These are phyloP conservation scores for Phytopythium delawarense DNA, from an alignment of 352 stramenopile species.

Conservation along the genomic window DNA sequence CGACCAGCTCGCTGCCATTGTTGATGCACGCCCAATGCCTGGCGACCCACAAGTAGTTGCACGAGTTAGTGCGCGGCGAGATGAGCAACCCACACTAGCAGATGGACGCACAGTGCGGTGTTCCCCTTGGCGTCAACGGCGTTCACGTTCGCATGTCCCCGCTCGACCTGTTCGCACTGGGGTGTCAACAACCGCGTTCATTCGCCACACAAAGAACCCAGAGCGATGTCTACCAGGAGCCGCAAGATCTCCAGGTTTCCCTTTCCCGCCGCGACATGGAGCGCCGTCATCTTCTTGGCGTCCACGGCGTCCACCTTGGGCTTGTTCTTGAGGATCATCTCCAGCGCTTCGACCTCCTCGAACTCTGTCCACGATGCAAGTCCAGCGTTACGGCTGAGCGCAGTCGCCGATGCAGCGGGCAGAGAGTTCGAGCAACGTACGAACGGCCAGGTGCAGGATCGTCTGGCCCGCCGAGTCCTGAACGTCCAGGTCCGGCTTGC, in stretches of 20 bases:
- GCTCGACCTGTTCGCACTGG: conserved; percentile 29
- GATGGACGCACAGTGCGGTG: conserved; percentile 45
- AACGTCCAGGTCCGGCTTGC: conserved; percentile 57
- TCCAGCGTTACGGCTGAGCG: neutral
- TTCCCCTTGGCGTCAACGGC: conserved; percentile 64
- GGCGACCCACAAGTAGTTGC: neutral
- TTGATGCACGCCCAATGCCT: conserved; percentile 76
- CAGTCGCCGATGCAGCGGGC: too few relatives aligned
- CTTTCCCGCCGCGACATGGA: conserved; percentile 63
- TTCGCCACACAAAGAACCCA: neutral
- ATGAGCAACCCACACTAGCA: neutral
- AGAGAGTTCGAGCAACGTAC: conserved; percentile 21
- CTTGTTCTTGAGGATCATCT: conserved; percentile 56
- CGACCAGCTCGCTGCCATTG: conserved; percentile 36
- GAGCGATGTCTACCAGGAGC: conserved; percentile 29
- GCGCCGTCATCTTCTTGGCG: conserved; percentile 71
- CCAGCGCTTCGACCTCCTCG: conserved; percentile 49
- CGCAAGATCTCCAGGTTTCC: conserved; percentile 55
- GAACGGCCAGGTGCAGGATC: conserved; percentile 54
- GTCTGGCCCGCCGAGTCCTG: conserved; percentile 65
- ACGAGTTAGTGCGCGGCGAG: neutral
- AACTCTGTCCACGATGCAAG: conserved; percentile 36
- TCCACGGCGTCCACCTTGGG: conserved; percentile 59
- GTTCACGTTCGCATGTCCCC: conserved; percentile 54
- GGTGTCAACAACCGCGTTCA: neutral